Percentiles rank a stretch among this genome's conserved stretches.
These are phyloP conservation scores for Eucalyptus albens DNA, from an alignment of 345 rosid genomes.

Conservation along the genomic window DNA sequence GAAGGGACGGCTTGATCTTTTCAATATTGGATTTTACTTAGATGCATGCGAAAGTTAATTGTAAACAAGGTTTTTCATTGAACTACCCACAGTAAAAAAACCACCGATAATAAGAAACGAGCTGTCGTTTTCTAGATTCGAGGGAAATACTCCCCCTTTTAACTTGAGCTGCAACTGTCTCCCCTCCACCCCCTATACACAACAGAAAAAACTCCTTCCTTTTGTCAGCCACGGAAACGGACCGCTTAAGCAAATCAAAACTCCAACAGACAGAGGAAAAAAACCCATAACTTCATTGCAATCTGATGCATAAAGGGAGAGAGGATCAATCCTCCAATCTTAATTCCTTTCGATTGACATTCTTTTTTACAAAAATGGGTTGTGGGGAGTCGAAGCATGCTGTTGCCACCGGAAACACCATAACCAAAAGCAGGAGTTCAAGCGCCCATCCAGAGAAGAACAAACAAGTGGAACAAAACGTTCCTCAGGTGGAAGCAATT, in stretches of 20 bases:
- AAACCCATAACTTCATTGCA: neutral
- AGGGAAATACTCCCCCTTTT: too few species aligned
- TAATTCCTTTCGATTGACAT: neutral
- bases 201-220: neutral
- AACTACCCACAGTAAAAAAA: too few species aligned
- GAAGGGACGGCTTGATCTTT: too few species aligned
- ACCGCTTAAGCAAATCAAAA: neutral
- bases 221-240: neutral
- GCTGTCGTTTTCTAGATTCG: too few species aligned
- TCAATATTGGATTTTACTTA: too few species aligned
- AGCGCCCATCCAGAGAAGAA: neutral
- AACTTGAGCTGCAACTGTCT: too few species aligned
- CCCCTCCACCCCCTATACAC: too few species aligned
- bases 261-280: neutral
- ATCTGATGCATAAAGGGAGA: neutral
- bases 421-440: neutral
- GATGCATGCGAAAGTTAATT: too few species aligned
- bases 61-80: too few species aligned
- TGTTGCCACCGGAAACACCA: slow-evolving; percentile 48
- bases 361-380: slow-evolving; percentile 26
- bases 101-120: slow-evolving; percentile 4
- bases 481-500: neutral
- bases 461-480: neutral
- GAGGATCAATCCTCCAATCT: neutral
- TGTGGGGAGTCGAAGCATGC: slow-evolving; percentile 63